These are phyloP conservation scores for Meyerozyma sp. DNA, from an alignment of 1,139 yeast genomes.

Conservation along the genomic window DNA sequence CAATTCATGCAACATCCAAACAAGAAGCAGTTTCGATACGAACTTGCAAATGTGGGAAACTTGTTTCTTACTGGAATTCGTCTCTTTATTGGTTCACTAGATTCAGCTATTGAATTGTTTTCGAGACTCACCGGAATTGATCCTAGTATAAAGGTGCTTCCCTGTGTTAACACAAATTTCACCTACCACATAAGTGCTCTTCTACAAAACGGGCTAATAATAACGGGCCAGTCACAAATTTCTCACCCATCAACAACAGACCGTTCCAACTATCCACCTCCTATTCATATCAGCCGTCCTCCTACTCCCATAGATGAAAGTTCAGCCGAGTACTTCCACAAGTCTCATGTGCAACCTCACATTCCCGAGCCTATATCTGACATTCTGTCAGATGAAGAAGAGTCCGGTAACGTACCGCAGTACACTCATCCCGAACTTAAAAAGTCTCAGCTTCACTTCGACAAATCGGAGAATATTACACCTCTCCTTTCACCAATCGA, in stretches of 20 bases:
- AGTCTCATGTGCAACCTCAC: constrained; percentile 5
- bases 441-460: constrained; percentile 68
- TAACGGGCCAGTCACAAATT: constrained; percentile 93
- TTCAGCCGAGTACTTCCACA: constrained; percentile 9
- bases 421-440: constrained; percentile 77
- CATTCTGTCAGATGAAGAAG: constrained; percentile 28
- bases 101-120: constrained; percentile 75
- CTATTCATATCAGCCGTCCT: constrained; percentile 33
- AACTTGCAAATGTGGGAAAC: constrained; percentile 81
- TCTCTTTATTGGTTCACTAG: constrained; percentile 76
- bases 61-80: constrained; percentile 79
- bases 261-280: constrained; percentile 29
- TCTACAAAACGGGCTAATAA: constrained; percentile 61
- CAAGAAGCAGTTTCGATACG: constrained; percentile 58
- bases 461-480: constrained; percentile 45
- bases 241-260: constrained; percentile 63
- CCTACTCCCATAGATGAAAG: constrained; percentile 25
- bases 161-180: constrained; percentile 80
- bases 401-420: constrained; percentile 60
- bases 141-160: constrained; percentile 53
- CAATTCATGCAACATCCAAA: constrained; percentile 28
- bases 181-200: constrained; percentile 83
- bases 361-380: not conserved
- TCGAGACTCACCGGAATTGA: constrained; percentile 63
- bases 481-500: constrained; percentile 74